These are phyloP conservation scores for Osmanthus fragrans DNA, from an alignment of 257 asterid genomes.

Conservation along the genomic window DNA sequence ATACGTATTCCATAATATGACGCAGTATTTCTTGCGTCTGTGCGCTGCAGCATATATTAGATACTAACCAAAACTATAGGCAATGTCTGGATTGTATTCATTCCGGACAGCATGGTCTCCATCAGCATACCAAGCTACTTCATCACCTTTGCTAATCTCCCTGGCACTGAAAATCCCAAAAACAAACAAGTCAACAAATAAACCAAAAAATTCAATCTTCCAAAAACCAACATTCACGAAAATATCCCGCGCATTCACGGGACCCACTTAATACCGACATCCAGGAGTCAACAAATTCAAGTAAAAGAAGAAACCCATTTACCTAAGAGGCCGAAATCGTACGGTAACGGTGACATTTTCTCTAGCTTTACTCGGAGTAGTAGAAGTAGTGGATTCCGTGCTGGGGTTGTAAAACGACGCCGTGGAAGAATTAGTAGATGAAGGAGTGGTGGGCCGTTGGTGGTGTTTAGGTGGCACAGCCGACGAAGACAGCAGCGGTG, in stretches of 20 bases:
- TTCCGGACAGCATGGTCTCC: constrained; percentile 74
- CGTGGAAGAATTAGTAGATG: constrained; percentile 31
- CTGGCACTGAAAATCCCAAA: constrained; percentile 47
- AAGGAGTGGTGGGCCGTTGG: constrained; percentile 29
- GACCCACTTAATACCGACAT: neutral
- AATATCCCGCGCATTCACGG: neutral
- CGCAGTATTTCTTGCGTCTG: neutral
- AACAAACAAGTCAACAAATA: constrained; percentile 1
- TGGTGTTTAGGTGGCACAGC: neutral
- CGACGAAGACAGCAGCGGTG: constrained; percentile 22
- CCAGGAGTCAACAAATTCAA: neutral
- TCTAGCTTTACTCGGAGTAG: constrained; percentile 41
- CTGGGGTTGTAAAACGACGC: constrained; percentile 21
- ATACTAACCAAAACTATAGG: constrained; percentile 62
- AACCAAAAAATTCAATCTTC: neutral
- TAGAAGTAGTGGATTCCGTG: constrained; percentile 24
- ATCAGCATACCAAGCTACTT: constrained; percentile 87
- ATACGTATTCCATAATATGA: neutral
- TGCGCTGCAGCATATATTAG: constrained; percentile 8
- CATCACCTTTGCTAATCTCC: constrained; percentile 83
- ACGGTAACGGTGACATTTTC: constrained; percentile 86
- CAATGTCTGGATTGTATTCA: constrained; percentile 63
- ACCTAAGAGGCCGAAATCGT: constrained; percentile 95
- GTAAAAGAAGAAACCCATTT: neutral
- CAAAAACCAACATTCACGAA: constrained; percentile 11